These are phyloP conservation scores for Exophiala alcalophila DNA, from an alignment of 2,329 filamentous ascomycete species.

Conservation along the genomic window DNA sequence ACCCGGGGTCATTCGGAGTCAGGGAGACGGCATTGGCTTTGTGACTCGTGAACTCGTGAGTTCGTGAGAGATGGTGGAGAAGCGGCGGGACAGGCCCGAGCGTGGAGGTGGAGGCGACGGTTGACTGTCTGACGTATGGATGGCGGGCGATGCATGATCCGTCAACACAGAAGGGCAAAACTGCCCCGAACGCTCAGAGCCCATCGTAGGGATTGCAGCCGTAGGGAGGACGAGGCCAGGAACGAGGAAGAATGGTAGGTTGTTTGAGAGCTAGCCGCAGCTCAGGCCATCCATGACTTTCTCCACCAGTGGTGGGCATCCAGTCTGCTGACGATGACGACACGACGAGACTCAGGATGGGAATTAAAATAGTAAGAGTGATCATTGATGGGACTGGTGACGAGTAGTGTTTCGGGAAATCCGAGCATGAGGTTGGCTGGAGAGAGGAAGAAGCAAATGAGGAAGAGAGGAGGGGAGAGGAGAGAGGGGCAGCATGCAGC, in stretches of 20 bases:
- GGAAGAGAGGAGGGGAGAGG: too few relatives aligned
- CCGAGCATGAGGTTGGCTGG: too few relatives aligned
- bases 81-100: constrained; percentile 1
- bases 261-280: constrained; percentile 1
- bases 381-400: too few relatives aligned
- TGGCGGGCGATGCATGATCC: constrained; percentile 19
- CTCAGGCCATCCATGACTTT: background rate
- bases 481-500: too few relatives aligned
- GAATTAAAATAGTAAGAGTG: constrained; percentile 4
- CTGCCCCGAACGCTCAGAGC: too few relatives aligned
- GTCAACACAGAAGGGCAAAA: constrained; percentile 17
- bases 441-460: too few relatives aligned
- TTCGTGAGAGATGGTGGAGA: constrained; percentile 12
- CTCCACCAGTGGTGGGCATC: constrained; percentile 2
- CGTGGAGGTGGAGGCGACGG: too few relatives aligned
- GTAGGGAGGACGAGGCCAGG: constrained; percentile 17
- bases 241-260: constrained; percentile 15
- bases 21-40: too few relatives aligned
- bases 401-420: too few relatives aligned
- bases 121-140: constrained; percentile 10
- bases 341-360: constrained; percentile 5
- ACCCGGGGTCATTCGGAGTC: too few relatives aligned
- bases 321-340: constrained; percentile 20
- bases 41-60: constrained; percentile 12
- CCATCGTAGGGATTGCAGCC: too few relatives aligned